A percentile compares a stretch with the other conserved stretches of the same genome.
These are phyloP conservation scores for Elasticomyces elasticus DNA, from an alignment of 495 filamentous ascomycete genomes.

Conservation along the genomic window DNA sequence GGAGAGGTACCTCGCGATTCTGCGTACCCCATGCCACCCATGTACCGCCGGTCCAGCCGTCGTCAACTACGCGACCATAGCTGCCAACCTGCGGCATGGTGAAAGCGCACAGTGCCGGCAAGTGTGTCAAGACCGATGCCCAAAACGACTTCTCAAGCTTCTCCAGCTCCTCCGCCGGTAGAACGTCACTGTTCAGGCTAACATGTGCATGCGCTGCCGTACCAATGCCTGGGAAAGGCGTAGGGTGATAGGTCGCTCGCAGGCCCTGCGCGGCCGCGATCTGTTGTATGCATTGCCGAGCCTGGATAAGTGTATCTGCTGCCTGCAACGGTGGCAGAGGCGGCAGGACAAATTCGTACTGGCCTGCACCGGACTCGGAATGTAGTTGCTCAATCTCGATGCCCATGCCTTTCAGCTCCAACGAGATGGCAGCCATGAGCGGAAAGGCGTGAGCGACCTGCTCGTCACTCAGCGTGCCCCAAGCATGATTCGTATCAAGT, in stretches of 20 bases:
- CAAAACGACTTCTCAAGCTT: constrained; percentile 42
- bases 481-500: constrained; percentile 46
- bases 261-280: constrained; percentile 49
- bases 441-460: constrained; percentile 45
- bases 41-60: constrained; percentile 63
- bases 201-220: constrained; percentile 62
- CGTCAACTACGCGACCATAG: constrained; percentile 55
- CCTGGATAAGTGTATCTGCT: constrained; percentile 61
- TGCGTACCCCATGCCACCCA: constrained; percentile 70
- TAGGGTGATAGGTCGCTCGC: constrained; percentile 69
- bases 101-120: constrained; percentile 57
- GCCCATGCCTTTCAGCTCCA: constrained; percentile 46
- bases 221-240: constrained; percentile 53
- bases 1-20: constrained; percentile 60
- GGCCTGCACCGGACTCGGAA: constrained; percentile 61
- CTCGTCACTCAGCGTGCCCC: constrained; percentile 50
- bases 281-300: constrained; percentile 56
- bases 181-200: constrained; percentile 40
- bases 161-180: constrained; percentile 19
- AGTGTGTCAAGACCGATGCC: constrained; percentile 50
- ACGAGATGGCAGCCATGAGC: constrained; percentile 53
- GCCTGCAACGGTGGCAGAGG: constrained; percentile 55
- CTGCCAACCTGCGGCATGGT: constrained; percentile 47
- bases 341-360: constrained; percentile 72
- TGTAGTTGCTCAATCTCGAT: constrained; percentile 69